Conservation (phyloP, 805 yeast genomes). For the Kazachstania kunashirensis region DNA sequence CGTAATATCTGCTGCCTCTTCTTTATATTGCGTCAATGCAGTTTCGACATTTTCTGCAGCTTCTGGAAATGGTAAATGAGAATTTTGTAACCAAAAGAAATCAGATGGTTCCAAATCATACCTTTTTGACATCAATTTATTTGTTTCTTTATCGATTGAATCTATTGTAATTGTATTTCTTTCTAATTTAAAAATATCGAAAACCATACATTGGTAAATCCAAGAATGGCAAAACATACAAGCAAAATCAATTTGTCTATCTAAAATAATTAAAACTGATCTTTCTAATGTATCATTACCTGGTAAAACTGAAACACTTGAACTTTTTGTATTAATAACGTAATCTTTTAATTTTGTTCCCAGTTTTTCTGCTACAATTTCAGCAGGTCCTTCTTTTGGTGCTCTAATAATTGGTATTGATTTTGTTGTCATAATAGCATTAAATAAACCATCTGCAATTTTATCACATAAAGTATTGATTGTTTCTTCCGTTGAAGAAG, state of each 20-base stretch:
- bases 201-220: conserved; percentile 94
- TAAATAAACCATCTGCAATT: conserved; percentile 73
- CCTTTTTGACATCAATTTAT: conserved; percentile 36
- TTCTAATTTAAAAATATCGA: conserved; percentile 76
- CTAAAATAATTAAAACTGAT: conserved; percentile 71
- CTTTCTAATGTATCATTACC: conserved; percentile 38
- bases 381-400: conserved; percentile 91
- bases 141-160: conserved; percentile 17
- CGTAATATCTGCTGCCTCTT: conserved; percentile 81
- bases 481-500: conserved; percentile 61
- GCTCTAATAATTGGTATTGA: conserved; percentile 85
- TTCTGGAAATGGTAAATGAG: conserved; percentile 90
- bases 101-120: conserved; percentile 90
- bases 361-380: conserved; percentile 77
- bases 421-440: conserved; percentile 66
- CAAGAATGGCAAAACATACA: conserved; percentile 96
- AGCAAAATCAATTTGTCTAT: conserved; percentile 80
- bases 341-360: conserved; percentile 81
- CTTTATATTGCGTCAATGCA: conserved; percentile 71
- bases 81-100: conserved; percentile 80
- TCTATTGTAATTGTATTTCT: conserved; percentile 71
- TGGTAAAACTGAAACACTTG: conserved; percentile 16
- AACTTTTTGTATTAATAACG: conserved; percentile 50
- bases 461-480: conserved; percentile 59
- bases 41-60: conserved; percentile 95